Evolutionary conservation across 2,329 filamentous ascomycete species (phyloP), one percentile per base, ranked within the genome.

Genomic region (Phaeoacremonium minimum): DNA sequence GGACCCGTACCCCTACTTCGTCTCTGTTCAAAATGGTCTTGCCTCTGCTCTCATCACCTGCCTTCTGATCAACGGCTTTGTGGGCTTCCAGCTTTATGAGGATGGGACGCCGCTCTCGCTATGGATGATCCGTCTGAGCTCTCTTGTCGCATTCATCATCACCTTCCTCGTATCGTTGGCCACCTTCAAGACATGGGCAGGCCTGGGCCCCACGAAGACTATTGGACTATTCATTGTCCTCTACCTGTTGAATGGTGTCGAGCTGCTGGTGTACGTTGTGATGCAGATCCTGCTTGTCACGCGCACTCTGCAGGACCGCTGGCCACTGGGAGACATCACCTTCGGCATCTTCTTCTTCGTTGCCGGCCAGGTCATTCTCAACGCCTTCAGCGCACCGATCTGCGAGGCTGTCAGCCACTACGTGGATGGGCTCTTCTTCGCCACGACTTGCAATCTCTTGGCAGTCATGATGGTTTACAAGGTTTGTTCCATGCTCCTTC

Each of bases 401-500:
- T 98, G 93, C 68, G 75, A 83, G 35, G 77, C 79, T 32, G 80
- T 90, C 28, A 82, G 87, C 62, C 93, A 98, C 61, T 98, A 97
- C 57, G 66, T 98, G 33, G 93, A 98, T 55, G 91, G 91, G 1
- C 66, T 97, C 32, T 95, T 97, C 67, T 90, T 98, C 55, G 87
- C 89, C 5, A 96, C 91, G 1, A 82, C 91, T 37, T 93, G 89
- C 69, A 98, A 98, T 57, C 66, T 98, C 30, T 70, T 98, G 30
- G 88, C 83, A 11, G 91, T 98, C 43, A 98, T 98, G 93, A 98
- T 97, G 93, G 83, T 98, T 26, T 98, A 98, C 76, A 98, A 98
- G 84, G 88, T 75, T 64, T 36, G 64, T 51, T 15, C 26, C n/a
- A 38, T 13, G 18, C 14, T 4, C 16, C n/a, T 33, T 28, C 20